Percentiles rank a stretch among this genome's conserved stretches.
These are phyloP conservation scores for Asterochloris erici DNA, from an alignment of 139 green algal genomes.

Conservation along the genomic window DNA sequence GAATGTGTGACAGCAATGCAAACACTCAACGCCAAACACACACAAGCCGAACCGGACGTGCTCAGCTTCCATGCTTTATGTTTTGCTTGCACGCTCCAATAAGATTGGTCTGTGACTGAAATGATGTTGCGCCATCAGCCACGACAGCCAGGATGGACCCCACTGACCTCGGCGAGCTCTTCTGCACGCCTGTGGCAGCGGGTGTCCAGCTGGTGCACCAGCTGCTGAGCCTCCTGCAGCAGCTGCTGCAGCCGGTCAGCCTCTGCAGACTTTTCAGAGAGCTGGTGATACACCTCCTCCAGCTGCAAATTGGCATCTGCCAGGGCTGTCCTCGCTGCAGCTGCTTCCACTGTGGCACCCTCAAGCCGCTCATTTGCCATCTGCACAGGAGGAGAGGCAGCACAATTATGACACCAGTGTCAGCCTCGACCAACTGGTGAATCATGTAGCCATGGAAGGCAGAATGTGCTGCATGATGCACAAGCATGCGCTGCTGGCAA, in stretches of 20 bases:
- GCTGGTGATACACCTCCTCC: not conserved
- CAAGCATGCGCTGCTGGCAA: not conserved
- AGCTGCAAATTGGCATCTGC: constrained; percentile 2
- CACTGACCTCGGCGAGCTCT: not conserved
- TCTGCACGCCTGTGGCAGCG: not conserved
- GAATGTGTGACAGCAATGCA: no score
- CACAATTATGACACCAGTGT: not conserved
- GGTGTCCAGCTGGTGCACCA: not conserved
- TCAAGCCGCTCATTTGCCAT: not conserved
- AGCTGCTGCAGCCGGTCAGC: constrained; percentile 9
- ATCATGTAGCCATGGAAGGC: not conserved
- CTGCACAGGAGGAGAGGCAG: not conserved
- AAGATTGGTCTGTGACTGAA: no score
- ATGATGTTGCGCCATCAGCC: not conserved
- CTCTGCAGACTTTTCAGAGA: not conserved
- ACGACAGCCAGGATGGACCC: not conserved
- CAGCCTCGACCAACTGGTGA: constrained; percentile 4
- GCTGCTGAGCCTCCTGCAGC: not conserved
- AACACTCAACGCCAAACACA: no score
- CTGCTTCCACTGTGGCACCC: not conserved
- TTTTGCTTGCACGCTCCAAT: no score
- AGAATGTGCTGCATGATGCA: not conserved
- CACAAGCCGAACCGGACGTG: no score
- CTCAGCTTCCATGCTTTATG: no score
- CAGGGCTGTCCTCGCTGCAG: not conserved